A percentile compares a stretch with the other conserved stretches of the same genome.
Conservation (phyloP, 208 protist species). For the Wallacemonas rigidus region DNA sequence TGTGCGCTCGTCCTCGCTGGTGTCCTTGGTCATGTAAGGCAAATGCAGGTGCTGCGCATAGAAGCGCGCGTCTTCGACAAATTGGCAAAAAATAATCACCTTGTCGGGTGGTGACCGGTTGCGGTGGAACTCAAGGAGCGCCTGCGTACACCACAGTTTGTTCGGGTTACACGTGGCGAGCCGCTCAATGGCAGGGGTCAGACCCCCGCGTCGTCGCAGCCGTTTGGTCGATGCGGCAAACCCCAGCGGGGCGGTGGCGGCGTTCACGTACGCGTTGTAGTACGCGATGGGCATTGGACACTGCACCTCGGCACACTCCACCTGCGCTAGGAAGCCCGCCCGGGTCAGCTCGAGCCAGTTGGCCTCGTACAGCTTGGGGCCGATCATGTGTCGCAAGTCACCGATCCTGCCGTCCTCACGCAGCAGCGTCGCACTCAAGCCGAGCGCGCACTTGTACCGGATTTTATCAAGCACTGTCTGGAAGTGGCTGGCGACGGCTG, state of each 20-base stretch:
- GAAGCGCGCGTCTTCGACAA: constrained; percentile 79
- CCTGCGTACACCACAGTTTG: constrained; percentile 92
- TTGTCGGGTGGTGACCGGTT: constrained; percentile 91
- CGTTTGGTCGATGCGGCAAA: constrained; percentile 16
- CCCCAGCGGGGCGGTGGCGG: constrained; percentile 25
- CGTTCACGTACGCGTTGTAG: constrained; percentile 53
- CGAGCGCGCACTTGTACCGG: constrained; percentile 98
- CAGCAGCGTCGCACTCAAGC: constrained; percentile 96
- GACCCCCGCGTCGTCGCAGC: constrained; percentile 2
- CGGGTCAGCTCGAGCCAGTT: constrained; percentile 98
- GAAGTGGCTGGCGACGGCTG: constrained; percentile 96
- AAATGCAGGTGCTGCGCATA: constrained; percentile 82
- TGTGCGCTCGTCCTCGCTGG: constrained; percentile 76
- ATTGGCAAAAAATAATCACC: constrained; percentile 93
- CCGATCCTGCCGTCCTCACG: constrained; percentile 98
- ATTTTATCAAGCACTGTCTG: constrained; percentile 93
- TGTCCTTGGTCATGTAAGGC: constrained; percentile 87
- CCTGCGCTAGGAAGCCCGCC: constrained; percentile 96
- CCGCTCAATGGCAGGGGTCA: constrained; percentile 10
- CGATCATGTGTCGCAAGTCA: constrained; percentile 98
- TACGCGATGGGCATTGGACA: constrained; percentile 94
- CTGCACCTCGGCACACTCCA: constrained; percentile 98
- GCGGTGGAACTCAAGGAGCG: constrained; percentile 96
- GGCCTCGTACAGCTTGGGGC: constrained; percentile 99
- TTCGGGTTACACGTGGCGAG: constrained; percentile 89